These are phyloP conservation scores for Phytopythium kandeliae DNA, from an alignment of 352 stramenopile genomes.

Conservation along the genomic window DNA sequence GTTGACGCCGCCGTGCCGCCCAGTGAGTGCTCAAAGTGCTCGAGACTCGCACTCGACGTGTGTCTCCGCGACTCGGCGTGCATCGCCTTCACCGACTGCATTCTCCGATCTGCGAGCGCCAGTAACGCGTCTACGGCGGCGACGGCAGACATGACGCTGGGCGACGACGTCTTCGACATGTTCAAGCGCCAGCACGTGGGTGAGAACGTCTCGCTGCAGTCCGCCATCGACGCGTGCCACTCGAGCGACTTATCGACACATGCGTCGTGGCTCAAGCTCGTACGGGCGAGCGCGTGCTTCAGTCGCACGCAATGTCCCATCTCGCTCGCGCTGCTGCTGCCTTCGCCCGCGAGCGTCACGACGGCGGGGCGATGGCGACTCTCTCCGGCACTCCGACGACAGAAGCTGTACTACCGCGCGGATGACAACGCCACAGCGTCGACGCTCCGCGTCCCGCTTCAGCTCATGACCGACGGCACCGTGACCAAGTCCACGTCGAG, in stretches of 20 bases:
- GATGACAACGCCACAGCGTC: constrained; percentile 9
- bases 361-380: constrained; percentile 35
- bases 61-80: constrained; percentile 47
- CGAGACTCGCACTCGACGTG: constrained; percentile 27
- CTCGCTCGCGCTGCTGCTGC: constrained; percentile 30
- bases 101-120: constrained; percentile 16
- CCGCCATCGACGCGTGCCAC: constrained; percentile 28
- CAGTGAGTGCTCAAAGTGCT: constrained; percentile 24
- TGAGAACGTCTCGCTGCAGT: constrained; percentile 22
- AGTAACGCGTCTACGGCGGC: constrained; percentile 5
- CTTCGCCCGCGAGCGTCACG: constrained; percentile 6
- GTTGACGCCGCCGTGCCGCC: constrained; percentile 7
- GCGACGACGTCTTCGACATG: constrained; percentile 30
- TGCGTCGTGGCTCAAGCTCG: constrained; percentile 36
- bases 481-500: constrained; percentile 15
- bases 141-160: constrained; percentile 7
- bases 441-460: constrained; percentile 15
- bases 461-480: constrained; percentile 12
- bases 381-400: constrained; percentile 9
- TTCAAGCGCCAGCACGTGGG: constrained; percentile 22
- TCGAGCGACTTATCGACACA: constrained; percentile 20
- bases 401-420: constrained; percentile 31
- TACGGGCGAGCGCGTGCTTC: constrained; percentile 48
- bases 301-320: constrained; percentile 32
- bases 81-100: constrained; percentile 47